A percentile compares a stretch with the other conserved stretches of the same genome.
These are phyloP conservation scores for Aspergillus pseudoterreus DNA, from an alignment of 2,329 filamentous ascomycete species.

Conservation along the genomic window DNA sequence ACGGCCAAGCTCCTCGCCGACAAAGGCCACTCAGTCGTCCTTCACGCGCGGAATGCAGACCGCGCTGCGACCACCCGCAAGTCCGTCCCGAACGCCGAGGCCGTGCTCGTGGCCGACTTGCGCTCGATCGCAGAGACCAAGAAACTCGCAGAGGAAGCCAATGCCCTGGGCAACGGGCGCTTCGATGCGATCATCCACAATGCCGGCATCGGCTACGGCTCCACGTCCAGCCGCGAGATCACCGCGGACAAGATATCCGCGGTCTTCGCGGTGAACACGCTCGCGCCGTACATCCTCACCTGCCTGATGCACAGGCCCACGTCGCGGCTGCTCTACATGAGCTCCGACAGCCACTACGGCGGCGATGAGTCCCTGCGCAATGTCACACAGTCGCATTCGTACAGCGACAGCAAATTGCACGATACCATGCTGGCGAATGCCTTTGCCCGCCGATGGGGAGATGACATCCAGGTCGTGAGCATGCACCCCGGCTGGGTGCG, in stretches of 20 bases:
- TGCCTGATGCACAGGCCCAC: conserved; percentile 47
- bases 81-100: conserved; percentile 49
- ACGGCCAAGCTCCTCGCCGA: conserved; percentile 50
- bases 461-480: conserved; percentile 44
- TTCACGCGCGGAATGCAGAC: conserved; percentile 56
- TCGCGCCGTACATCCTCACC: conserved; percentile 57
- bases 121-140: conserved; percentile 50
- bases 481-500: conserved; percentile 55
- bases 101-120: conserved; percentile 53
- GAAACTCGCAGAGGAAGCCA: conserved; percentile 49
- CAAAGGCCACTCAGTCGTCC: conserved; percentile 53
- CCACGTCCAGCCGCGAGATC: conserved; percentile 32
- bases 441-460: conserved; percentile 47
- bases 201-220: conserved; percentile 48
- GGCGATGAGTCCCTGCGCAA: conserved; percentile 44
- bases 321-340: conserved; percentile 51
- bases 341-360: conserved; percentile 48
- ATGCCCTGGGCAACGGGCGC: conserved; percentile 38
- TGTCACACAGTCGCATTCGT: conserved; percentile 39
- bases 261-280: conserved; percentile 54
- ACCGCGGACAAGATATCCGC: conserved; percentile 47
- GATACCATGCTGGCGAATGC: conserved; percentile 54
- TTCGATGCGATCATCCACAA: conserved; percentile 60
- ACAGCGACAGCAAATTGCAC: conserved; percentile 56
- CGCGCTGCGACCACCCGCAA: conserved; percentile 49